These are phyloP conservation scores for Sporothrix sp. DNA, from an alignment of 2,329 filamentous ascomycete species.

Conservation along the genomic window DNA sequence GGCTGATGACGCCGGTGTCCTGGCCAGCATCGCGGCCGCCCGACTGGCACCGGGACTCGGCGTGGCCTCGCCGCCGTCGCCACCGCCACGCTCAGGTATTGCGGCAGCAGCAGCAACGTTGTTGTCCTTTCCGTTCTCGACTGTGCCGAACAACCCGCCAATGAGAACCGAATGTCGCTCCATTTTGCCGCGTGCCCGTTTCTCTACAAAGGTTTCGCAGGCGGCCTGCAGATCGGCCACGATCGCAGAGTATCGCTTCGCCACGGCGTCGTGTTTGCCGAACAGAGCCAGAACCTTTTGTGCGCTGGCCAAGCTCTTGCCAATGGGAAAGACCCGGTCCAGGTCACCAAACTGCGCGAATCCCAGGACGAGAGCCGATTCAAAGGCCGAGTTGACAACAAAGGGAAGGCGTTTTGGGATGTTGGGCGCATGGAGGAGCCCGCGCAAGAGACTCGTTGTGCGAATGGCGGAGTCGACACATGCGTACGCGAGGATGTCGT, in stretches of 20 bases:
- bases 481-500: constrained; percentile 24
- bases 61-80: background rate
- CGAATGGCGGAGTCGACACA: constrained; percentile 28
- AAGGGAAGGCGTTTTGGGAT: constrained; percentile 35
- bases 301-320: constrained; percentile 20
- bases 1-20: background rate
- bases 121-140: constrained; percentile 15
- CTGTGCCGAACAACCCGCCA: constrained; percentile 20
- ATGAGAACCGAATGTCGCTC: constrained; percentile 20
- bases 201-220: constrained; percentile 20
- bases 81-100: background rate
- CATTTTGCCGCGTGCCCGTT: constrained; percentile 18
- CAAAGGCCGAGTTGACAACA: constrained; percentile 36
- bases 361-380: constrained; percentile 34
- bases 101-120: background rate
- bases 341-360: constrained; percentile 36
- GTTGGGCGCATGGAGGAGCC: constrained; percentile 24
- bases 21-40: background rate
- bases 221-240: constrained; percentile 20
- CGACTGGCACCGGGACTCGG: background rate
- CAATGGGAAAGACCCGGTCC: constrained; percentile 26
- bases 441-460: constrained; percentile 30
- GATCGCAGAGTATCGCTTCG: constrained; percentile 19
- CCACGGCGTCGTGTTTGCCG: constrained; percentile 19
- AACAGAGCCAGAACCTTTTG: constrained; percentile 21